phyloP scores from a whole-genome alignment of 148 eudicot genomes.

The Amaranthus palmeri region DNA sequence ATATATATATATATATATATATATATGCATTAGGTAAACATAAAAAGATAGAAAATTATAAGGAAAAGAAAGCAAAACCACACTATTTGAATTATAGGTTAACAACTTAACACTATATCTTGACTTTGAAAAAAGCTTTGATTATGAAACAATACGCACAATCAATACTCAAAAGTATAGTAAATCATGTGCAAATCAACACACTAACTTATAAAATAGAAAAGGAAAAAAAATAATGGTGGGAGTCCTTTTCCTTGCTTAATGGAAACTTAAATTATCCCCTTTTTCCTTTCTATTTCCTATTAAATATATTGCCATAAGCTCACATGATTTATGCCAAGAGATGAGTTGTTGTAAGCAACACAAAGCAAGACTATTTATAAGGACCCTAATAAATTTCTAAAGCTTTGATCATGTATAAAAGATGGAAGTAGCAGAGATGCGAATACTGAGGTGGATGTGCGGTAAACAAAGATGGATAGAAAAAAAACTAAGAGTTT shows the following conservation, averaged over 20 bases:
- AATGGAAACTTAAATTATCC: slow-evolving; percentile 2
- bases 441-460: too few relatives aligned
- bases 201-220: background rate
- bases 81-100: background rate
- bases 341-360: background rate
- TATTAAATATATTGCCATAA: background rate
- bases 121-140: background rate
- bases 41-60: too few relatives aligned
- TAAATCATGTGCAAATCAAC: background rate
- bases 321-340: slow-evolving; percentile 12
- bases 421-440: background rate
- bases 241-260: slow-evolving; percentile 5
- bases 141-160: background rate
- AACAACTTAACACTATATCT: background rate
- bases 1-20: too few relatives aligned
- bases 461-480: too few relatives aligned
- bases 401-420: background rate
- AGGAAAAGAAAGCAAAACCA: background rate
- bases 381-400: background rate
- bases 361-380: background rate
- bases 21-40: too few relatives aligned
- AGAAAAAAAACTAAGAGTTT: too few relatives aligned
- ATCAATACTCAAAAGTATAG: background rate
- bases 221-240: background rate
- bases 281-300: background rate